A percentile compares a stretch with the other conserved stretches of the same genome.
These are phyloP conservation scores for Penicillium desertorum DNA, from an alignment of 495 filamentous ascomycete genomes.

Conservation along the genomic window DNA sequence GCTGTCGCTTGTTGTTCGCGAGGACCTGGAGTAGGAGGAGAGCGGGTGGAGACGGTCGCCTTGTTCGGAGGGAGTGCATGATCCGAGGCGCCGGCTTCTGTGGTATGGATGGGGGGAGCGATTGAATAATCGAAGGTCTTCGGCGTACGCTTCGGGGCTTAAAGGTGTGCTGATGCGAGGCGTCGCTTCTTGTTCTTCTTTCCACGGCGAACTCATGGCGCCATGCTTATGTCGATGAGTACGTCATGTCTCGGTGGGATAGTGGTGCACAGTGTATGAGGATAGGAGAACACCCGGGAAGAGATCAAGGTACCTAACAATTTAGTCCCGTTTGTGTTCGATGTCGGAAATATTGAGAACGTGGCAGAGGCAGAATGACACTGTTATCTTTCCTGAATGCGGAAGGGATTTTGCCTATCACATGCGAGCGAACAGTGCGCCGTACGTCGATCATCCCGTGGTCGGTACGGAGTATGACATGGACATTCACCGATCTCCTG, in stretches of 20 bases:
- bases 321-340: neutral
- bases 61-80: slow-evolving; percentile 28
- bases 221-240: slow-evolving; percentile 38
- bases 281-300: neutral
- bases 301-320: slow-evolving; percentile 10
- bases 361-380: slow-evolving; percentile 14
- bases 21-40: slow-evolving; percentile 33
- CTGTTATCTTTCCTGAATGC: slow-evolving; percentile 34
- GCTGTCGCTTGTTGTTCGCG: slow-evolving; percentile 73
- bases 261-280: neutral
- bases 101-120: slow-evolving; percentile 80
- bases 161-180: slow-evolving; percentile 23
- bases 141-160: slow-evolving; percentile 24
- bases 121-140: slow-evolving; percentile 53
- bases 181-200: slow-evolving; percentile 36
- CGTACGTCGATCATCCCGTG: slow-evolving; percentile 10
- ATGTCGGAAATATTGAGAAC: slow-evolving; percentile 5
- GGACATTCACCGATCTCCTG: neutral
- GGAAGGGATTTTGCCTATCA: slow-evolving; percentile 35
- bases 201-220: slow-evolving; percentile 42
- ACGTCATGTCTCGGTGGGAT: slow-evolving; percentile 35
- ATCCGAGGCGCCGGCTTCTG: slow-evolving; percentile 38
- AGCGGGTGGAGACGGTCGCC: slow-evolving; percentile 28
- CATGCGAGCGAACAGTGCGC: slow-evolving; percentile 24
- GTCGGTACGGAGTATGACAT: slow-evolving; percentile 10